Evolutionary conservation across 208 protist species (phyloP), one percentile per base, ranked within the genome.

Genomic region (Tritrichomonas musculus): DNA sequence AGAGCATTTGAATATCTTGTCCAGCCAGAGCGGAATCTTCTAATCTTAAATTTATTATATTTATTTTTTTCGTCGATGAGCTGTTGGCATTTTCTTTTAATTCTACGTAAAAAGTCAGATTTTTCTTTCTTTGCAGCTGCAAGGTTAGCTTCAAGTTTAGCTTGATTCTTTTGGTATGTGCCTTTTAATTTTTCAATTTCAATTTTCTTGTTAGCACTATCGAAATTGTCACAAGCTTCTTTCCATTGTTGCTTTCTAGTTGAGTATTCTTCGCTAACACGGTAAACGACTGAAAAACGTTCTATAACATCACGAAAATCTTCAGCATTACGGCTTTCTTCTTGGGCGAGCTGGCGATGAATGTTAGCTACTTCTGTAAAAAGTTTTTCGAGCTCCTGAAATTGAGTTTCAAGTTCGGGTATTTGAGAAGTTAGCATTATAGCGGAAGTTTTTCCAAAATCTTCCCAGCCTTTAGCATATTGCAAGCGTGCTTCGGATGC

Each of bases 221-320:
- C 47, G 2, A 57, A 39, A 20, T 25, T 30, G 17, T 47, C 47
- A 14, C 27, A 20, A 20, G 47, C 41, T 20, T 53, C 77, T 1
- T 27, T 17, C 14, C 25, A 88, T 57, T 88, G 44, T 8, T 47
- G 14, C 77, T 88, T 88, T 8, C 47, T 41, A 5, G 25, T 30
- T 41, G 44, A 39, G 47, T 88, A 88, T 13, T 88, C 77, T 44
- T 88, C 27, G 47, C 41, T 88, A 20, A 30, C 77, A 33, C 77
- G 44, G 77, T 57, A 88, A 39, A 88, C 77, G 39, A 88, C 77
- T 22, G 77, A 33, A 39, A 88, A 88, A 25, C 77, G 53, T 88
- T 88, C 77, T 41, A 49, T 47, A n/a, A 88, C 77, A 88, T 88
- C 77, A 33, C 77, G 39, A n/a, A 88, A 88, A 88, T 88, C 77